Conservation (phyloP, 2,329 filamentous ascomycete genomes). For the Aureobasidium sp. region DNA sequence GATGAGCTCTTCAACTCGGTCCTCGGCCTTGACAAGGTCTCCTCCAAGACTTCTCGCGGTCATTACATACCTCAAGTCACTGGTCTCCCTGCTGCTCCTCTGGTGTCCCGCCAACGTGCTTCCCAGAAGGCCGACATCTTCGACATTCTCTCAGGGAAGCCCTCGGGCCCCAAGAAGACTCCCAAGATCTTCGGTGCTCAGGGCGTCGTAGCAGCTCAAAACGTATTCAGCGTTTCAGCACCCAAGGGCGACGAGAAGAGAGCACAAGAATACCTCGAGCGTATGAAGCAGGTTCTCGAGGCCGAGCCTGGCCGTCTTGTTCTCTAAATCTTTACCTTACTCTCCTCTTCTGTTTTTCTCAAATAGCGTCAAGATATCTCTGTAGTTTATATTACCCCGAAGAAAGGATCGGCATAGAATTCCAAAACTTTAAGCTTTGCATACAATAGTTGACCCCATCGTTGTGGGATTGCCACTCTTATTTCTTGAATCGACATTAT, state of each 20-base stretch:
- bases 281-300: constrained; percentile 78
- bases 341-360: constrained; percentile 1
- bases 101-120: constrained; percentile 24
- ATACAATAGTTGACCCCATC: too few species aligned
- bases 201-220: constrained; percentile 46
- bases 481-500: too few species aligned
- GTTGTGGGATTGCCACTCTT: too few species aligned
- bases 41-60: constrained; percentile 45
- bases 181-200: constrained; percentile 23
- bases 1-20: constrained; percentile 87
- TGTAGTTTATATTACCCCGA: constrained; percentile 12
- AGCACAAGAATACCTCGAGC: constrained; percentile 74
- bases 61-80: constrained; percentile 67
- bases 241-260: constrained; percentile 73
- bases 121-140: constrained; percentile 66
- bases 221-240: constrained; percentile 77
- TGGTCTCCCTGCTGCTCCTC: constrained; percentile 41
- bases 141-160: constrained; percentile 60
- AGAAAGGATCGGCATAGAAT: constrained; percentile 11
- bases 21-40: constrained; percentile 59
- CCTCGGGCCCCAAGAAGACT: constrained; percentile 27
- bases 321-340: constrained; percentile 31
- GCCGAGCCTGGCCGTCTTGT: constrained; percentile 71
- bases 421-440: neutral
- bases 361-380: constrained; percentile 15